Base-by-base conservation (phyloP, 2,329 filamentous ascomycete species). In the Claviceps capensis region DNA sequence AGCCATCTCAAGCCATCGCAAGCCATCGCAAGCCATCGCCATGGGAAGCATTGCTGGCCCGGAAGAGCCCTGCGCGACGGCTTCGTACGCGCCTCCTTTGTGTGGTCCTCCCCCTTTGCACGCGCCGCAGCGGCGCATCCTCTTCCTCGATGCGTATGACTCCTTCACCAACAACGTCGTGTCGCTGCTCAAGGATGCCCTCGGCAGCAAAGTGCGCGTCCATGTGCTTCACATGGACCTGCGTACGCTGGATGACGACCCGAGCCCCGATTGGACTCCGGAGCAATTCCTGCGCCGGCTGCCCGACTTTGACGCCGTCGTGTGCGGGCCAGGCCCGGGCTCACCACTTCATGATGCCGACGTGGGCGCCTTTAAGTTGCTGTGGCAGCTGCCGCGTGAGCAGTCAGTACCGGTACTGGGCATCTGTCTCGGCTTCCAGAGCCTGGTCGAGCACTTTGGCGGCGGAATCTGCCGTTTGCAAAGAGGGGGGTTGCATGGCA, bases 161-260 rank as follows among this genome's bases (percentile, higher is more conserved):
- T 96, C 90, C 43, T 98, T 96, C 69, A 88, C 89, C 52, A 90
- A 95, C 70, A 97, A 96, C 70, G 93, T 97, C 61, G 82, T 94
- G 50, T 83, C 86, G 5, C 78, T 95, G 37, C 75, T 97, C 47
- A 78, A 85, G 59, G 81, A 83, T 4, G 75, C 80, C 3, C 75
- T 95, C 8, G 70, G 76, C 54, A 85, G 79, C 19, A 73, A 82
- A 16, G 83, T 95, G 37, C 78, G 78, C 46, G 78, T 65, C 14
- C 58, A 67, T 43, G 63, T 69, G 42, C 57, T 68, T 51, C 64
- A 63, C 52, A 69, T 69, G 54, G 65, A 69, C 53, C 57, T 69
- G 34, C 60, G 60, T 47, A 63, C 86, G 44, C 73, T 95, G 54
- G 80, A 79, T 56, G 89, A 94, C 59, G 86, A 88, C 60, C 52